Evolutionary conservation across 306 rosid species (phyloP).

Genomic region (Oxytropis ochrocephala): DNA sequence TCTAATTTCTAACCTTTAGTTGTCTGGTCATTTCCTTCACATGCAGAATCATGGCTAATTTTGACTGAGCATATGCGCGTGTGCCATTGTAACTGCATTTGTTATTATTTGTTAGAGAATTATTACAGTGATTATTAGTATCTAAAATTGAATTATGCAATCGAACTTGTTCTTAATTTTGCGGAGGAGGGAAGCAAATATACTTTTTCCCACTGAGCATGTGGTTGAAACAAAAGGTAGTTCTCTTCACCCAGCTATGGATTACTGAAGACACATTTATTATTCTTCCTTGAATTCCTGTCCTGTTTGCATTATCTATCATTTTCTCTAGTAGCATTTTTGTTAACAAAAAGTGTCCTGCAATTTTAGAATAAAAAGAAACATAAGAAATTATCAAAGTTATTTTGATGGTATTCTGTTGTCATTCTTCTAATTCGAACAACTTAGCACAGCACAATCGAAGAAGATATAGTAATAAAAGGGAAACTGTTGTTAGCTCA

Average conservation of each 20-base stretch:
- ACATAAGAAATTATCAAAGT: not conserved
- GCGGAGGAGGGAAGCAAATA: not conserved
- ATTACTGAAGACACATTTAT: conserved; percentile 74
- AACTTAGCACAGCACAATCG: too few species aligned
- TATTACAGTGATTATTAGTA: not conserved
- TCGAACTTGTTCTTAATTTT: not conserved
- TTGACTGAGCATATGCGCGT: conserved; percentile 84
- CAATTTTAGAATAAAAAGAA: conserved; percentile 2
- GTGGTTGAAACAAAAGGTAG: conserved; percentile 54
- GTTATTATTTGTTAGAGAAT: not conserved
- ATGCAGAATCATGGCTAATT: conserved; percentile 77
- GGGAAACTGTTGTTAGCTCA: too few species aligned
- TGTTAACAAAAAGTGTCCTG: conserved; percentile 83
- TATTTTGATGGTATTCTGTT: too few species aligned
- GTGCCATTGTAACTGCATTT: conserved; percentile 82
- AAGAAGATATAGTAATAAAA: too few species aligned
- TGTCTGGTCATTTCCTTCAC: conserved; percentile 74
- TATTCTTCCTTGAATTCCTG: conserved; percentile 88
- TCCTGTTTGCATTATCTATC: conserved; percentile 73
- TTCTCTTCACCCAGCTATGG: conserved; percentile 80
- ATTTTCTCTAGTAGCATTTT: conserved; percentile 76
- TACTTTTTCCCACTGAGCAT: conserved; percentile 71
- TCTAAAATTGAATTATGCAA: not conserved
- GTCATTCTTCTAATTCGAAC: too few species aligned
- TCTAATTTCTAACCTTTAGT: conserved; percentile 53